Evolutionary conservation across 257 asterid species (phyloP).

Genomic region (Fraxinus cuspidata): DNA sequence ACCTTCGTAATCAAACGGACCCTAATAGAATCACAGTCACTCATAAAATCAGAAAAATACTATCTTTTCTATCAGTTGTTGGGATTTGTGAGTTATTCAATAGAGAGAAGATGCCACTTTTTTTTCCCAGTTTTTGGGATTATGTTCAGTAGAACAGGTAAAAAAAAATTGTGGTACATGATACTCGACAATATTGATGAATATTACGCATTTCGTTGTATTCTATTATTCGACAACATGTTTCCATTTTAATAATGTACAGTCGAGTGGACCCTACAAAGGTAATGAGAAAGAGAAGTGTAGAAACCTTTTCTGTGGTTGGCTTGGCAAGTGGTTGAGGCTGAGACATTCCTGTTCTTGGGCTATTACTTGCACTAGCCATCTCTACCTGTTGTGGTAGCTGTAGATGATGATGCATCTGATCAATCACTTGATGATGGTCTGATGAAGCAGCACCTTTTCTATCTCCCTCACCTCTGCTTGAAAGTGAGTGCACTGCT

Average conservation of each 20-base stretch:
- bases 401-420: slow-evolving; percentile 34
- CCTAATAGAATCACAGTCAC: slow-evolving; percentile 64
- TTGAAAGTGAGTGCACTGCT: slow-evolving; percentile 59
- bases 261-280: background rate
- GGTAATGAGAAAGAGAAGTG: background rate
- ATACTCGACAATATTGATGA: no score
- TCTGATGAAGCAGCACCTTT: slow-evolving; percentile 27
- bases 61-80: slow-evolving; percentile 32
- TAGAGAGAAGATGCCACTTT: slow-evolving; percentile 23
- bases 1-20: no score
- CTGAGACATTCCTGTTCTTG: slow-evolving; percentile 41
- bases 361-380: slow-evolving; percentile 49
- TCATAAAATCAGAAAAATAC: slow-evolving; percentile 23
- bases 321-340: slow-evolving; percentile 42
- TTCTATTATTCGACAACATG: no score
- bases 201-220: no score
- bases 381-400: slow-evolving; percentile 46
- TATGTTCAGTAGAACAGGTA: background rate
- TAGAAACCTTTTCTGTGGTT: slow-evolving; percentile 59
- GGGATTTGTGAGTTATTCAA: slow-evolving; percentile 32
- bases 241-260: no score
- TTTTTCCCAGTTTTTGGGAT: slow-evolving; percentile 37
- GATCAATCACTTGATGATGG: slow-evolving; percentile 33
- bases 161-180: no score
- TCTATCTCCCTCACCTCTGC: slow-evolving; percentile 40